A percentile compares a stretch with the other conserved stretches of the same genome.
Evolutionary conservation across 805 yeast genomes (phyloP).

Genomic region (Candida nonsorbophila): DNA sequence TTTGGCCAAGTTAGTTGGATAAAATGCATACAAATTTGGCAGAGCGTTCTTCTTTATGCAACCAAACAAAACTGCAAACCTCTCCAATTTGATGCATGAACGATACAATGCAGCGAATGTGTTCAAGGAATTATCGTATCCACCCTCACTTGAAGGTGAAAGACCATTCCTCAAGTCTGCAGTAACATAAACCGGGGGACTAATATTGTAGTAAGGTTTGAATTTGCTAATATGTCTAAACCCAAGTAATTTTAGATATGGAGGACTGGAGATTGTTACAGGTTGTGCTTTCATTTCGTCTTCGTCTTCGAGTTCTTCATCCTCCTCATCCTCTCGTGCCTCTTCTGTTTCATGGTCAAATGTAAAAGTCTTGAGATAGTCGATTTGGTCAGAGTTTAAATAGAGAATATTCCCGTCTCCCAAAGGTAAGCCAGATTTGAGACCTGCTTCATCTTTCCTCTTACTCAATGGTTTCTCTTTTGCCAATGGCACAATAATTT

Average conservation of each 20-base stretch:
- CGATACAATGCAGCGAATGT: conserved; percentile 67
- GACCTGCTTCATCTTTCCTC: conserved; percentile 29
- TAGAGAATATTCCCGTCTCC: conserved; percentile 16
- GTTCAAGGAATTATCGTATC: conserved; percentile 54
- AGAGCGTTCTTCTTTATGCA: conserved; percentile 46
- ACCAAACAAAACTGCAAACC: conserved; percentile 73
- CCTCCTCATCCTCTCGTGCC: conserved; percentile 7
- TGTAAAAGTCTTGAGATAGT: conserved; percentile 23
- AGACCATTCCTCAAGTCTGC: conserved; percentile 51
- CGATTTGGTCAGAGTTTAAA: conserved; percentile 18
- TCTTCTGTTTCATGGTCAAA: conserved; percentile 24
- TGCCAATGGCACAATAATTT: conserved; percentile 35
- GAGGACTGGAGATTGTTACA: conserved; percentile 22
- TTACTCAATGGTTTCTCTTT: conserved; percentile 20
- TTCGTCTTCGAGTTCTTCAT: conserved; percentile 10
- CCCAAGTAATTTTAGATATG: conserved; percentile 63
- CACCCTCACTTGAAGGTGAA: conserved; percentile 23
- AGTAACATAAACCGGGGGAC: conserved; percentile 57
- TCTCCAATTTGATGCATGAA: conserved; percentile 44
- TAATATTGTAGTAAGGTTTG: conserved; percentile 46
- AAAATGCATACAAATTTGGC: conserved; percentile 55
- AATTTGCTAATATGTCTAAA: conserved; percentile 47
- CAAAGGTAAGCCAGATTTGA: conserved; percentile 23
- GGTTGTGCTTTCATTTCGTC: conserved; percentile 10
- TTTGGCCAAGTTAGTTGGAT: conserved; percentile 41